Evolutionary conservation across 2,329 filamentous ascomycete genomes (phyloP).

Genomic region (Aspergillus fumigatus): DNA sequence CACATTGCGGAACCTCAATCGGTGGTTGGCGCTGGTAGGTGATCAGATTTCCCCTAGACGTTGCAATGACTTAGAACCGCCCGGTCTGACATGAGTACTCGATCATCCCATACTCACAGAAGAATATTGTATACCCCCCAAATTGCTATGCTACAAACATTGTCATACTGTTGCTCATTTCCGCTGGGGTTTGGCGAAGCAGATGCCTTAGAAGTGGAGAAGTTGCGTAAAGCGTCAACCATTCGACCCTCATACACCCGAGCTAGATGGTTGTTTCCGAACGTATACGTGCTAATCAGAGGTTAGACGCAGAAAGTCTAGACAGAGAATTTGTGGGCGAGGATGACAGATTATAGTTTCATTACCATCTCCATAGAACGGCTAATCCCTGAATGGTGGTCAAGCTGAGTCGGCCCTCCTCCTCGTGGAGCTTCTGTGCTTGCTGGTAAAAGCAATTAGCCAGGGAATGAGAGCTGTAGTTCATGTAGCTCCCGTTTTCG

Average conservation of each 20-base stretch:
- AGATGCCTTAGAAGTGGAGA: conserved; percentile 3
- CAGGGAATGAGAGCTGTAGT: background rate
- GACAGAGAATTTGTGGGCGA: background rate
- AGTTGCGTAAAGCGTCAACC: conserved; percentile 21
- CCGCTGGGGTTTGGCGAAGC: conserved; percentile 6
- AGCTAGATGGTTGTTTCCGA: conserved; percentile 21
- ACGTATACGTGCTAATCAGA: conserved; percentile 14
- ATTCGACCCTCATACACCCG: conserved; percentile 10
- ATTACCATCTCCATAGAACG: conserved; percentile 18
- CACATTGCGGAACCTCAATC: background rate
- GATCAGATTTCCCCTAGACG: background rate
- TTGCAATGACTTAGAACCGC: background rate
- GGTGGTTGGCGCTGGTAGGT: background rate
- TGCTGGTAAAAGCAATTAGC: conserved; percentile 23
- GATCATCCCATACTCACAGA: background rate
- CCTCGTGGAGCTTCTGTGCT: conserved; percentile 19
- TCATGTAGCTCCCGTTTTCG: background rate
- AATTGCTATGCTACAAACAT: conserved; percentile 2
- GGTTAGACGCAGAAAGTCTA: background rate
- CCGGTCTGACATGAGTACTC: background rate
- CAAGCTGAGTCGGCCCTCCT: conserved; percentile 20
- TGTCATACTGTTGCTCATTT: background rate
- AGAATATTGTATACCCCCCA: conserved; percentile 8
- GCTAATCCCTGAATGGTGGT: conserved; percentile 21
- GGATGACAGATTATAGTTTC: background rate